phyloP scores from a whole-genome alignment of 176 grass and related monocot species.

The Carex pumila region DNA sequence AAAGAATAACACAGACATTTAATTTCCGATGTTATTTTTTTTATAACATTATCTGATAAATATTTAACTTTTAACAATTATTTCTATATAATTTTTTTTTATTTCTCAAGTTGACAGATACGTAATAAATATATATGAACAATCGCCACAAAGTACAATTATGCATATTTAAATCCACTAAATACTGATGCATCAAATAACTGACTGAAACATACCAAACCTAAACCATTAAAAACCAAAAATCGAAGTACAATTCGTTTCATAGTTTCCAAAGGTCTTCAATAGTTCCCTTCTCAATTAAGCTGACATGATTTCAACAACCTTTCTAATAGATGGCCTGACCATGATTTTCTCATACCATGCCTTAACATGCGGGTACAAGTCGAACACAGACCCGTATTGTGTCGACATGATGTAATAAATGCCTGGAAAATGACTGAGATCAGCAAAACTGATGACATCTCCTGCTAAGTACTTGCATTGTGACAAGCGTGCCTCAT shows the following conservation, averaged over 20 bases:
- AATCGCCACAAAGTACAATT: no score
- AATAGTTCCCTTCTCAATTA: neutral
- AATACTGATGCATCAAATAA: no score
- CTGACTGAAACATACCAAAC: neutral
- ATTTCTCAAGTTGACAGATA: no score
- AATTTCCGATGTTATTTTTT: no score
- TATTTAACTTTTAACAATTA: no score
- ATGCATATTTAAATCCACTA: no score
- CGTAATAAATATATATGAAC: no score
- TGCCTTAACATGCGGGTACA: constrained; percentile 18
- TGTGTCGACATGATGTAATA: constrained; percentile 1
- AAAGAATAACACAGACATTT: no score
- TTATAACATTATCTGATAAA: no score
- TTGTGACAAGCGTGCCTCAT: constrained; percentile 9
- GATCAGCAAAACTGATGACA: constrained; percentile 20
- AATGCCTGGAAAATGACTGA: constrained; percentile 16
- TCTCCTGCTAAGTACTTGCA: no score
- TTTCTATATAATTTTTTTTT: no score
- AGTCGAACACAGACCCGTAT: constrained; percentile 2
- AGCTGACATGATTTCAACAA: neutral
- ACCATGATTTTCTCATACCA: constrained; percentile 17
- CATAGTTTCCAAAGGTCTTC: neutral
- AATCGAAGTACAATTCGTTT: neutral
- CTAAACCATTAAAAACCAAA: neutral
- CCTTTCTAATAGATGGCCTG: constrained; percentile 16